phyloP scores from a whole-genome alignment of 2,329 filamentous ascomycete species.

The Microdochium bolleyi region DNA sequence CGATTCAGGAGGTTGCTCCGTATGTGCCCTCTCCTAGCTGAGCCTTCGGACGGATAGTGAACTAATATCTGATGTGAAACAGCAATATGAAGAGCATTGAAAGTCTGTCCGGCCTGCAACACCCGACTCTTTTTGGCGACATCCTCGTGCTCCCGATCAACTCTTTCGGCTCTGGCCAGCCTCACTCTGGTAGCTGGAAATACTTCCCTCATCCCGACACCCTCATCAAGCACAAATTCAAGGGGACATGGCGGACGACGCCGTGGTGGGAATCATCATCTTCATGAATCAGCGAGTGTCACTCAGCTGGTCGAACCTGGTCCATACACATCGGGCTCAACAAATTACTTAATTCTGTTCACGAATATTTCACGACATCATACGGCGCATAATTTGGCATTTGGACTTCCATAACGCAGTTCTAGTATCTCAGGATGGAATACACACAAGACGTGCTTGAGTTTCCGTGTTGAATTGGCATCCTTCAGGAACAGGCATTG shows the following conservation, averaged over 20 bases:
- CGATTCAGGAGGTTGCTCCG: constrained; percentile 1
- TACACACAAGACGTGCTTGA: too few relatives aligned
- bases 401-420: too few relatives aligned
- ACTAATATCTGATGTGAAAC: background rate
- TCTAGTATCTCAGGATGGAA: too few relatives aligned
- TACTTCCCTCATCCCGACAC: background rate
- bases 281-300: background rate
- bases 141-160: constrained; percentile 3
- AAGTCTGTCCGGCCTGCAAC: background rate
- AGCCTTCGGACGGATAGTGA: too few relatives aligned
- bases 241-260: constrained; percentile 7
- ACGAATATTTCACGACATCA: too few relatives aligned
- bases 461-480: too few relatives aligned
- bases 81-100: background rate
- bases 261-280: background rate
- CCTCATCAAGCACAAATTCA: constrained; percentile 1
- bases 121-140: constrained; percentile 2
- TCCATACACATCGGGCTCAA: too few relatives aligned
- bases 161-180: constrained; percentile 2
- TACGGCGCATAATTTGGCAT: too few relatives aligned
- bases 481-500: too few relatives aligned
- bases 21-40: background rate
- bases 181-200: constrained; percentile 1
- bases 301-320: background rate
- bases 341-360: too few relatives aligned